phyloP scores from a whole-genome alignment of 306 rosid genomes.

The Citrullus mucosospermus region DNA sequence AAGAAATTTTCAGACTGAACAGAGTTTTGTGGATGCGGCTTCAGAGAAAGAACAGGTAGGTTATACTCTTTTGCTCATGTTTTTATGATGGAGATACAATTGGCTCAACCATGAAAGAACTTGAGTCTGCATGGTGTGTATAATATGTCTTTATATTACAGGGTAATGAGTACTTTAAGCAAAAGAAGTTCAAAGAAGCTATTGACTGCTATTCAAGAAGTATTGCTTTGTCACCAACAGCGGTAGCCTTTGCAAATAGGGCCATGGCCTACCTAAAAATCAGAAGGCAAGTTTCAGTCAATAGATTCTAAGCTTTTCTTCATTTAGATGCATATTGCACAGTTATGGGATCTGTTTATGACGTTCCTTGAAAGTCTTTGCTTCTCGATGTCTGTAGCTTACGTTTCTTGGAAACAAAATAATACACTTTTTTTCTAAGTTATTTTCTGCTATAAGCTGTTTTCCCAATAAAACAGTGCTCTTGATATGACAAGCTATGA shows the following conservation, averaged over 20 bases:
- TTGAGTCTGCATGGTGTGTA: neutral
- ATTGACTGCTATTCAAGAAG: constrained; percentile 87
- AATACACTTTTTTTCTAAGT: neutral
- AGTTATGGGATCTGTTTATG: neutral
- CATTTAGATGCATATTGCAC: neutral
- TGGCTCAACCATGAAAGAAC: neutral
- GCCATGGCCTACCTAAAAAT: constrained; percentile 91
- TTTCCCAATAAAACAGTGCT: neutral
- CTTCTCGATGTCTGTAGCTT: no score
- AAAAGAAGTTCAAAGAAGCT: constrained; percentile 88
- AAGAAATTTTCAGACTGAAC: constrained; percentile 41
- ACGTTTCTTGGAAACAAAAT: neutral
- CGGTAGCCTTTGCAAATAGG: constrained; percentile 89
- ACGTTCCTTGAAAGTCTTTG: neutral
- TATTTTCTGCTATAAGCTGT: neutral
- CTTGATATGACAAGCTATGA: neutral
- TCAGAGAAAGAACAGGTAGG: constrained; percentile 85
- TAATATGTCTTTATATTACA: constrained; percentile 16
- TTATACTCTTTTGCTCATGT: neutral
- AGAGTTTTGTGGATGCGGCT: constrained; percentile 55
- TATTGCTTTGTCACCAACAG: constrained; percentile 79
- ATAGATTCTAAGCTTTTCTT: neutral
- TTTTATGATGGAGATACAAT: neutral
- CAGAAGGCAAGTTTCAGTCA: constrained; percentile 38
- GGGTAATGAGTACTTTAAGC: constrained; percentile 95